Percentiles rank a stretch among this genome's conserved stretches.
Evolutionary conservation across 371 early-diverging fungal genomes (phyloP).

Genomic region (Basidiobolus heterosporus): DNA sequence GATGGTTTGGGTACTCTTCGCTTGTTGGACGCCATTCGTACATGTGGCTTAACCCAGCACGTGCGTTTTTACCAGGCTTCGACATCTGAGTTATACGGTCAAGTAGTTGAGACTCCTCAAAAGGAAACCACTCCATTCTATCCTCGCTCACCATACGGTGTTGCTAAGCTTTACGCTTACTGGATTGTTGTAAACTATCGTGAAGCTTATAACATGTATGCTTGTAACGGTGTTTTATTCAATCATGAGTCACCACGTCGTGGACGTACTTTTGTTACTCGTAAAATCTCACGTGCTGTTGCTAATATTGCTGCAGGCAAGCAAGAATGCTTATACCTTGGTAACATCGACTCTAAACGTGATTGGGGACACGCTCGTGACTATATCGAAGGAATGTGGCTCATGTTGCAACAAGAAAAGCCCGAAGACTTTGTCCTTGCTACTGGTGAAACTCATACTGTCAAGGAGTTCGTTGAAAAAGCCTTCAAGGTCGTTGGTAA

Average conservation of each 20-base stretch:
- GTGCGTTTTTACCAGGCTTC: slow-evolving; percentile 74
- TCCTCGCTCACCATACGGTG: slow-evolving; percentile 69
- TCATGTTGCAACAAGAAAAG: slow-evolving; percentile 63
- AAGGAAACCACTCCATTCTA: slow-evolving; percentile 79
- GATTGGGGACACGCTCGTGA: slow-evolving; percentile 83
- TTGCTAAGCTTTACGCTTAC: slow-evolving; percentile 69
- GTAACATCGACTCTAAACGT: slow-evolving; percentile 71
- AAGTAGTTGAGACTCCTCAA: slow-evolving; percentile 65
- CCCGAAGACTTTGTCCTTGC: slow-evolving; percentile 73
- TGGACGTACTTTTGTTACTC: slow-evolving; percentile 70
- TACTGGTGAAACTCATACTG: slow-evolving; percentile 71
- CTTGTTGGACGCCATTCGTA: slow-evolving; percentile 66
- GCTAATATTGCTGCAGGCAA: slow-evolving; percentile 54
- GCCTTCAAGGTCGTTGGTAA: slow-evolving; percentile 53
- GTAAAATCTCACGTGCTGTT: slow-evolving; percentile 70
- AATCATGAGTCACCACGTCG: slow-evolving; percentile 76
- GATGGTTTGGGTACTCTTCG: slow-evolving; percentile 73
- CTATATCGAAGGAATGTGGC: slow-evolving; percentile 76
- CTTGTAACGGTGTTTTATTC: slow-evolving; percentile 74
- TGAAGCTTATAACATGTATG: slow-evolving; percentile 66
- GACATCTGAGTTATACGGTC: slow-evolving; percentile 68
- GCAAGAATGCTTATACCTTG: slow-evolving; percentile 55
- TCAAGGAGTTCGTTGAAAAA: slow-evolving; percentile 67
- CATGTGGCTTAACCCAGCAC: slow-evolving; percentile 48
- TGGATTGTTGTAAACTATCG: slow-evolving; percentile 74